Percentiles rank a stretch among this genome's conserved stretches.
phyloP scores from a whole-genome alignment of 345 rosid species.

The Camelina hispida region DNA sequence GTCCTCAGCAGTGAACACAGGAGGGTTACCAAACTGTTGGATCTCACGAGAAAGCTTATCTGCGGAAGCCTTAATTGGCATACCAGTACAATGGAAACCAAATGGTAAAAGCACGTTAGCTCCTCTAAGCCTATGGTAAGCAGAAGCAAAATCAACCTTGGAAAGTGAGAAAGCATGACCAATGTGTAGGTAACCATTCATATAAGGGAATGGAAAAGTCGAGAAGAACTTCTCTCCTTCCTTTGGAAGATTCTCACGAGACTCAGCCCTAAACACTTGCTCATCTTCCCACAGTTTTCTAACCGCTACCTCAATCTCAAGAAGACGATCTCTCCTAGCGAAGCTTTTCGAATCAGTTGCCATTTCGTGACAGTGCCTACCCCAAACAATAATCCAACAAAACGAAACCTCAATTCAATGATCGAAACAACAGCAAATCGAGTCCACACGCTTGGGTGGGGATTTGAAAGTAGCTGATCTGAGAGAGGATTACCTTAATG shows the following conservation, averaged over 20 bases:
- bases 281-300: conserved; percentile 72
- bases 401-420: not conserved
- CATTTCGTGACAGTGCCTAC: conserved; percentile 61
- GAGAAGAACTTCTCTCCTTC: conserved; percentile 78
- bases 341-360: conserved; percentile 74
- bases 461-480: not conserved
- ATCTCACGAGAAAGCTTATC: conserved; percentile 87
- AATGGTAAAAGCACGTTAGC: conserved; percentile 87
- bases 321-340: conserved; percentile 76
- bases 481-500: conserved; percentile 23
- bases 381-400: not conserved
- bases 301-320: conserved; percentile 64
- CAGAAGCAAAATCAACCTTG: conserved; percentile 90
- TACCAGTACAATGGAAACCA: conserved; percentile 94
- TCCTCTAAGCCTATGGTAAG: conserved; percentile 84
- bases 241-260: conserved; percentile 54
- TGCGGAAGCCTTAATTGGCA: conserved; percentile 98
- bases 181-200: conserved; percentile 82
- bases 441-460: not conserved
- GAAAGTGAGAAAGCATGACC: conserved; percentile 86
- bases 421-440: not conserved
- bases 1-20: conserved; percentile 54
- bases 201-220: conserved; percentile 79
- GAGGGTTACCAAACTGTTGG: conserved; percentile 74
- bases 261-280: conserved; percentile 67